phyloP scores from a whole-genome alignment of 2,329 filamentous ascomycete genomes.

The Colletotrichum magnum region DNA sequence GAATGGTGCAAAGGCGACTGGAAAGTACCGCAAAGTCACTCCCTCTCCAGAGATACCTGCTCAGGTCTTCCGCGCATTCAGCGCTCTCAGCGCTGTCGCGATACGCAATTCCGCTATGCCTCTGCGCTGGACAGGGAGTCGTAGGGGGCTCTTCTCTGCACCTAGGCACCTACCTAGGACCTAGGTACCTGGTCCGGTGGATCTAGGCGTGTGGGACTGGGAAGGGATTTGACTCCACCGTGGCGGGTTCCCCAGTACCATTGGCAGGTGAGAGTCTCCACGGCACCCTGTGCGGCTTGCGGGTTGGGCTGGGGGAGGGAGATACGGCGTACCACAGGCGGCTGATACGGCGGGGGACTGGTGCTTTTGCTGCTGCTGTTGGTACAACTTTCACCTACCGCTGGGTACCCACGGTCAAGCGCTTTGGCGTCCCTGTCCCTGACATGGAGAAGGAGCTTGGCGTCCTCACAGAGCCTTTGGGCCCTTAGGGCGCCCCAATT shows the following conservation, averaged over 20 bases:
- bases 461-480: conserved; percentile 15
- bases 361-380: not conserved
- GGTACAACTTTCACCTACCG: too few relatives aligned
- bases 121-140: not conserved
- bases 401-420: conserved; percentile 11
- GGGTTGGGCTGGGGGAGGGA: too few relatives aligned
- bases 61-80: not conserved
- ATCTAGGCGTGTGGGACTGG: too few relatives aligned
- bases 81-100: conserved; percentile 13
- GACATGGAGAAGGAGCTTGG: conserved; percentile 24
- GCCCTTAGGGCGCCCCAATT: conserved; percentile 7
- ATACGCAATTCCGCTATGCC: not conserved
- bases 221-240: too few relatives aligned
- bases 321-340: too few relatives aligned
- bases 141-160: not conserved
- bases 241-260: too few relatives aligned
- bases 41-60: not conserved
- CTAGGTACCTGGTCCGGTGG: too few relatives aligned
- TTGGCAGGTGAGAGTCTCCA: too few relatives aligned
- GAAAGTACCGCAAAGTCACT: conserved; percentile 27
- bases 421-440: conserved; percentile 24
- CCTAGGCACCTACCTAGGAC: too few relatives aligned
- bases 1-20: not conserved
- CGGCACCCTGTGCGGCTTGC: too few relatives aligned
- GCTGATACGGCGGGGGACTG: too few relatives aligned